Evolutionary conservation across 139 green algal species (phyloP), one percentile per base, ranked within the genome.

Genomic region (Auxenochlorella pyrenoidosa): DNA sequence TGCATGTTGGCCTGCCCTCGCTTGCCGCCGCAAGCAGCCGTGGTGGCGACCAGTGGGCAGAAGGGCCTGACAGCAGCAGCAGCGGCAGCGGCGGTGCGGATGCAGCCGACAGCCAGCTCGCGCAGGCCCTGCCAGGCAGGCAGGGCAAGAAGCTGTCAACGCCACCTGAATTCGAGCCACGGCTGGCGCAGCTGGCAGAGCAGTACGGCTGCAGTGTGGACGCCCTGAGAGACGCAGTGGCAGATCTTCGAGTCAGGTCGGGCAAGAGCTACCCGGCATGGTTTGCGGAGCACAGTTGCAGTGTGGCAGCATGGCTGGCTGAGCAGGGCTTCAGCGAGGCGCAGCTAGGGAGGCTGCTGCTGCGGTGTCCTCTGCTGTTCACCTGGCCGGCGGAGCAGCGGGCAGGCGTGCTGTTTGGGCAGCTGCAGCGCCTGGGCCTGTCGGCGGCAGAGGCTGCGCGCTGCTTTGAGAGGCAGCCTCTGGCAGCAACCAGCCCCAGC

Each of bases 341-440:
- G 41, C 75, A 81, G 75, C 75, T 81, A 44, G 44, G 12, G 5
- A 21, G 43, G 44, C 75, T 81, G 75, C 26, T 81, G 43, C 3
- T 38, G 5, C 44, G 75, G 0, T 81, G 75, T 26, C 43, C 75
- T 28, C 0, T 30, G 26, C 75, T 81, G 44, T 81, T 81, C 44
- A 81, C 44, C 43, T 81, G 75, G 75, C 26, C 54, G 54, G 54
- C 22, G 12, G 54, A 79, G 73, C 18, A 79, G 73, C 73, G 73
- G 24, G 40, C 73, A 26, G 75, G 43, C 26, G 75, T 81, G 75
- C 43, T 81, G 75, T 81, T 81, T 81, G 43, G 75, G 16, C 43
- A 81, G 75, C 75, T 81, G 43, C 36, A 34, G 44, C 8, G 6
- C 40, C 44, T 81, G 41, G 75, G 75, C 4, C 75, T 81, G 44